These are phyloP conservation scores for Chrysosporium keratinophilum DNA, from an alignment of 2,329 filamentous ascomycete species.

Conservation along the genomic window DNA sequence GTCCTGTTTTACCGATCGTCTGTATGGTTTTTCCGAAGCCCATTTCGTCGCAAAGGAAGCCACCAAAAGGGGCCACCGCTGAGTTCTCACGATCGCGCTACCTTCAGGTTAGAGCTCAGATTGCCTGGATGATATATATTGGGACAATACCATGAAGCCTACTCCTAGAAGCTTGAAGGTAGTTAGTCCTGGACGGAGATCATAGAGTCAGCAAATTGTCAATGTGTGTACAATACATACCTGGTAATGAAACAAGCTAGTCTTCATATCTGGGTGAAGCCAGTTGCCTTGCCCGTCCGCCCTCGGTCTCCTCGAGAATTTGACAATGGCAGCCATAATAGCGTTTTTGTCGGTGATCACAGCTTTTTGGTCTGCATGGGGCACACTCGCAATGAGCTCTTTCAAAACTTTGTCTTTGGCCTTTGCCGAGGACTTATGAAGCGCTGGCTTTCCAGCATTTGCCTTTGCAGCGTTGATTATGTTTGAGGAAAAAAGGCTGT, in stretches of 20 bases:
- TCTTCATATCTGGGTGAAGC: constrained; percentile 26
- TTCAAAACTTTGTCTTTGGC: constrained; percentile 26
- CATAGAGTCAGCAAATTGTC: not conserved
- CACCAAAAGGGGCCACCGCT: constrained; percentile 22
- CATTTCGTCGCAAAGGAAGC: constrained; percentile 34
- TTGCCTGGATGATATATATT: not conserved
- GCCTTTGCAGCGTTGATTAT: constrained; percentile 11
- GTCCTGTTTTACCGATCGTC: constrained; percentile 23
- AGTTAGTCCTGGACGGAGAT: constrained; percentile 4
- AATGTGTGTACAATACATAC: constrained; percentile 13
- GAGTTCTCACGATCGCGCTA: constrained; percentile 27
- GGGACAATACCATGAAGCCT: constrained; percentile 26
- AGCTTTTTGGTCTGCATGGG: constrained; percentile 19
- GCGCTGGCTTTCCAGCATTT: constrained; percentile 19
- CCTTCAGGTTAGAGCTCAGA: constrained; percentile 2
- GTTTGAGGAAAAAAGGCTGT: constrained; percentile 13
- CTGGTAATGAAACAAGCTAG: constrained; percentile 30
- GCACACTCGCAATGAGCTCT: constrained; percentile 26
- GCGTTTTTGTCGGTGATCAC: constrained; percentile 21
- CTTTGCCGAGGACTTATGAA: constrained; percentile 20
- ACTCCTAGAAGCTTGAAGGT: constrained; percentile 23
- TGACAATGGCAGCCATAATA: constrained; percentile 23
- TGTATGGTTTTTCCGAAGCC: constrained; percentile 35
- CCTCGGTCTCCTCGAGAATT: constrained; percentile 22
- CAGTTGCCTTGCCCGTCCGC: constrained; percentile 26